Evolutionary conservation across 116 monocot species (phyloP).

Genomic region (Iris pallida): DNA sequence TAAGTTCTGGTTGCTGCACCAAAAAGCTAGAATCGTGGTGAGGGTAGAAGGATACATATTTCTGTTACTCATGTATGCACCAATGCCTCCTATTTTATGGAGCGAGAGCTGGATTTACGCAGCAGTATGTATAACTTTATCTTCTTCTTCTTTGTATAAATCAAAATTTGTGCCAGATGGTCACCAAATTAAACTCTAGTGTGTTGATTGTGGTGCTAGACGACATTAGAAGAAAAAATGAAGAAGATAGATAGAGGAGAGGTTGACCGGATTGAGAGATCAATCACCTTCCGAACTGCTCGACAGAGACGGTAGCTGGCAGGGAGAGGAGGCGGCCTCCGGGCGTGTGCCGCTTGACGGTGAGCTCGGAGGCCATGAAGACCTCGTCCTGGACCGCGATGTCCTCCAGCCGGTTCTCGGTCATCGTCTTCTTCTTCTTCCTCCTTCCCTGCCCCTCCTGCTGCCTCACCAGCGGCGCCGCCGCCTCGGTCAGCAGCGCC

Average conservation of each 20-base stretch:
- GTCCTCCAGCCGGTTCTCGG: slow-evolving; percentile 19
- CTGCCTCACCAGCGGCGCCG: slow-evolving; percentile 41
- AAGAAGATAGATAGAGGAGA: not conserved
- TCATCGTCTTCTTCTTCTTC: slow-evolving; percentile 7
- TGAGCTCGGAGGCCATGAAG: slow-evolving; percentile 44
- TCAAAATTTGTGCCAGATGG: too few species aligned
- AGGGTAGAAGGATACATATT: too few species aligned
- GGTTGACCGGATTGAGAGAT: not conserved
- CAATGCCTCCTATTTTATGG: too few species aligned
- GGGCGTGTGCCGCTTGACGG: slow-evolving; percentile 46
- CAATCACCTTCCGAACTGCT: slow-evolving; percentile 95
- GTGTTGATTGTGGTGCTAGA: too few species aligned
- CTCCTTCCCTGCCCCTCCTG: slow-evolving; percentile 8
- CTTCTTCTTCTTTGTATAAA: too few species aligned
- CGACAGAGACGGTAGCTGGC: slow-evolving; percentile 59
- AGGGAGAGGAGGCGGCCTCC: slow-evolving; percentile 71
- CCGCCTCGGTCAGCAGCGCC: slow-evolving; percentile 40
- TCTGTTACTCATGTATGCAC: too few species aligned
- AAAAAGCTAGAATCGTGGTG: too few species aligned
- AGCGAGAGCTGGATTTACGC: too few species aligned
- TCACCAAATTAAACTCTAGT: not conserved
- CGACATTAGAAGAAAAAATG: not conserved
- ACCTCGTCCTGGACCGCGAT: slow-evolving; percentile 36
- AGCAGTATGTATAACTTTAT: too few species aligned
- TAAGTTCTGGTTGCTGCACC: too few species aligned